A percentile compares a stretch with the other conserved stretches of the same genome.
phyloP scores from a whole-genome alignment of 768 basidiomycete species.

The Russula abietina region DNA sequence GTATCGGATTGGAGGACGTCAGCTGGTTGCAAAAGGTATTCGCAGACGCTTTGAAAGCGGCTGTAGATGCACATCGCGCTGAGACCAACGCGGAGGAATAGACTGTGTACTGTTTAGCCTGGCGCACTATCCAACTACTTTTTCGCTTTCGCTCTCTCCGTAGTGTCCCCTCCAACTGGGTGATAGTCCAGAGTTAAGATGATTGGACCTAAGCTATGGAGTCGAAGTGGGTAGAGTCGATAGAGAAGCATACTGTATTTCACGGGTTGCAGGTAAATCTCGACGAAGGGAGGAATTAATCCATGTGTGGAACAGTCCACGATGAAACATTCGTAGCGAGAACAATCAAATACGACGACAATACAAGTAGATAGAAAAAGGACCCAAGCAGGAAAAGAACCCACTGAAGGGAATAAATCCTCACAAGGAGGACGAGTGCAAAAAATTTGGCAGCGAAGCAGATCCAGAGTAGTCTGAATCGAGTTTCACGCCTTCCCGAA shows the following conservation, averaged over 20 bases:
- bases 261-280: too few relatives aligned
- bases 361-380: background rate
- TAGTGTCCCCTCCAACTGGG: slow-evolving; percentile 10
- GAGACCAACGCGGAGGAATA: background rate
- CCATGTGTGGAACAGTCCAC: background rate
- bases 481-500: slow-evolving; percentile 40
- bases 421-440: slow-evolving; percentile 29
- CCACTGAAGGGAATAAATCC: slow-evolving; percentile 7
- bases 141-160: background rate
- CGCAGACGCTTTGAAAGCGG: slow-evolving; percentile 60
- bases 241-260: background rate
- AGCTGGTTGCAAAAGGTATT: slow-evolving; percentile 54
- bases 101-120: background rate
- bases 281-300: background rate
- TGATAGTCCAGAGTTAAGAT: background rate
- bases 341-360: background rate
- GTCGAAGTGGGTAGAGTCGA: background rate
- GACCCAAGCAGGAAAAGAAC: background rate
- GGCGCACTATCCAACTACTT: slow-evolving; percentile 21
- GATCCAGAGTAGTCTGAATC: slow-evolving; percentile 70
- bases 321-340: background rate
- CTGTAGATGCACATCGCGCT: slow-evolving; percentile 41
- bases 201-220: too few relatives aligned
- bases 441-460: slow-evolving; percentile 39
- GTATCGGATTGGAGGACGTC: slow-evolving; percentile 82